Percentiles rank a stretch among this genome's conserved stretches.
These are phyloP conservation scores for Linderina pennispora DNA, from an alignment of 192 early-diverging fungal genomes.

Conservation along the genomic window DNA sequence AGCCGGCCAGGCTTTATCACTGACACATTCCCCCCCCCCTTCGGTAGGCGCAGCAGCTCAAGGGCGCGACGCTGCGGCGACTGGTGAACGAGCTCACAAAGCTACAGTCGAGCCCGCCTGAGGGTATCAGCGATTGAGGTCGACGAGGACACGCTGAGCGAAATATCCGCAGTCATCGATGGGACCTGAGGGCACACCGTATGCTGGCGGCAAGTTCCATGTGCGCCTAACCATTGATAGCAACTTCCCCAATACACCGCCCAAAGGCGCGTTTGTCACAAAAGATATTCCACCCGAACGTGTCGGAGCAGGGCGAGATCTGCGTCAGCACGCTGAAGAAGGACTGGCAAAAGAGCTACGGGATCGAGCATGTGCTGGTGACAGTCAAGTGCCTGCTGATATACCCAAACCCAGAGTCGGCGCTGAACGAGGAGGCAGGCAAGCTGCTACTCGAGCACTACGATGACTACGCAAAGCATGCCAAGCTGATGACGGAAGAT, in stretches of 20 bases:
- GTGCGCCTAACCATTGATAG: slow-evolving; percentile 62
- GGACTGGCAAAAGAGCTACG: slow-evolving; percentile 89
- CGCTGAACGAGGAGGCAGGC: slow-evolving; percentile 94
- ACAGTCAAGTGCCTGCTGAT: slow-evolving; percentile 94
- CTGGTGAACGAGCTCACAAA: slow-evolving; percentile 53
- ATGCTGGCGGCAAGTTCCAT: slow-evolving; percentile 71
- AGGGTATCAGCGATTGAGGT: slow-evolving; percentile 74
- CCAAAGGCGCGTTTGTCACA: slow-evolving; percentile 83
- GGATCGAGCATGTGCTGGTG: slow-evolving; percentile 78
- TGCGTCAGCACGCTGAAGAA: slow-evolving; percentile 96
- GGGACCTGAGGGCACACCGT: slow-evolving; percentile 88
- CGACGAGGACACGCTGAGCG: slow-evolving; percentile 65
- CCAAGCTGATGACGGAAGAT: slow-evolving; percentile 72
- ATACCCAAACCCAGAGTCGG: slow-evolving; percentile 92
- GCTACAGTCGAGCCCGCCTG: slow-evolving; percentile 59
- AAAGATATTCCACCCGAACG: slow-evolving; percentile 98
- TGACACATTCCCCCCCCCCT: too few species aligned
- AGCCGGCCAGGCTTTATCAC: too few species aligned
- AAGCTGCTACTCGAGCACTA: slow-evolving; percentile 83
- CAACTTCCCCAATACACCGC: slow-evolving; percentile 77
- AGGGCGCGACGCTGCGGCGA: slow-evolving; percentile 39
- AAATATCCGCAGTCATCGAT: slow-evolving; percentile 79
- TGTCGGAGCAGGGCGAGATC: slow-evolving; percentile 80
- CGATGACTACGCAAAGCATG: slow-evolving; percentile 75
- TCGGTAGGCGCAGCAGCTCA: slow-evolving; percentile 31